Conservation (phyloP, 116 monocot species). For the Papilionanthe hybrid region DNA sequence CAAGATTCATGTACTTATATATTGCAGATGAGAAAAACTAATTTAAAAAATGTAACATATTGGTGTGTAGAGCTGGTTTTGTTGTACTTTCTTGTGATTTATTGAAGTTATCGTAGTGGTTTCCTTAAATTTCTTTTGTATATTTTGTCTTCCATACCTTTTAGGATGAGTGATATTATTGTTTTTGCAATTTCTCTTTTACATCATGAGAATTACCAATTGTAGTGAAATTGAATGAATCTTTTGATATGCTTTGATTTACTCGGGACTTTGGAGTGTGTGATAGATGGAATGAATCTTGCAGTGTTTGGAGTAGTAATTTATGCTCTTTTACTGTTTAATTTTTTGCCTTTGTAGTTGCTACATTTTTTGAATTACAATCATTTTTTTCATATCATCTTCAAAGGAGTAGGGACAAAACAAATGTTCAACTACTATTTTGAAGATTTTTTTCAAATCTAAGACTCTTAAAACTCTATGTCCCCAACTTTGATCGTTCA, state of each 20-base stretch:
- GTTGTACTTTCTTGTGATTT: not conserved
- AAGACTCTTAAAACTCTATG: no score
- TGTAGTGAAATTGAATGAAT: no score
- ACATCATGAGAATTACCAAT: not conserved
- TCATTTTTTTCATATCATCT: no score
- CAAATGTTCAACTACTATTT: no score
- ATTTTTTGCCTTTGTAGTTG: not conserved
- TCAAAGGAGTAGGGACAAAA: no score
- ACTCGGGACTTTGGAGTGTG: not conserved
- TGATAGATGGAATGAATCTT: not conserved
- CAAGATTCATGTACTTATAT: not conserved
- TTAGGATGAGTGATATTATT: not conserved
- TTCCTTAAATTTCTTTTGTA: not conserved
- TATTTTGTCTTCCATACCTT: not conserved
- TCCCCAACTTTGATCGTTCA: no score
- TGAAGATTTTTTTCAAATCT: no score
- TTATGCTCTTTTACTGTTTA: not conserved
- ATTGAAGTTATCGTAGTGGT: not conserved
- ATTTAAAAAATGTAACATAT: not conserved
- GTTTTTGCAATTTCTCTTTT: not conserved
- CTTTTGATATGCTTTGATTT: not conserved
- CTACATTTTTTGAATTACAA: no score
- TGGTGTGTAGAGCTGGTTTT: not conserved
- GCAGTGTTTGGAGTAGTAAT: not conserved
- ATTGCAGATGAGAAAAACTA: not conserved